Percentiles rank a stretch among this genome's conserved stretches.
Conservation (phyloP, 2,329 filamentous ascomycete genomes). For the Monosporascus sp. region DNA sequence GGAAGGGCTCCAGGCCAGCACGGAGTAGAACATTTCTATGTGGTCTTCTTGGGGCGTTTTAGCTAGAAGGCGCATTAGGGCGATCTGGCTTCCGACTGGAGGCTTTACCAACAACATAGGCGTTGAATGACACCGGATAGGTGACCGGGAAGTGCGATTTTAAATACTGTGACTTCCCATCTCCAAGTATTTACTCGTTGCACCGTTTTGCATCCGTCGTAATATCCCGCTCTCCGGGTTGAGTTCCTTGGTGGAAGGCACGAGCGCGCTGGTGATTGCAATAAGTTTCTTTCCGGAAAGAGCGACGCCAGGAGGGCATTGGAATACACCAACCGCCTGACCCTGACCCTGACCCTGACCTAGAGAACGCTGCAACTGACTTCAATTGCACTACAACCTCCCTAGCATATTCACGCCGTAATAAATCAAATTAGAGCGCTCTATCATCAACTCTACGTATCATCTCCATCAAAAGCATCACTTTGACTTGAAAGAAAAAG, state of each 20-base stretch:
- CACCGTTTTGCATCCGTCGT: not conserved
- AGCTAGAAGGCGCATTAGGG: too few species aligned
- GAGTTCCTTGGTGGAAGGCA: not conserved
- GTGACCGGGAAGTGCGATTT: not conserved
- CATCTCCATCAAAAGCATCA: slow-evolving; percentile 3
- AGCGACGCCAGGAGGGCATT: not conserved
- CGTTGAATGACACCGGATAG: not conserved
- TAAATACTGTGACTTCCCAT: not conserved
- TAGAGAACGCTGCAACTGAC: too few species aligned
- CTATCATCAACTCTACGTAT: not conserved
- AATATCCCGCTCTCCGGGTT: not conserved
- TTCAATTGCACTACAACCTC: not conserved
- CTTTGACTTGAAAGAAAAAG: slow-evolving; percentile 5
- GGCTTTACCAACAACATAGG: not conserved
- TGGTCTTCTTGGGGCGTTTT: too few species aligned
- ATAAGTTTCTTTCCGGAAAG: not conserved
- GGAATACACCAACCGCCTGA: too few species aligned
- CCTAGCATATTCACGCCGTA: not conserved
- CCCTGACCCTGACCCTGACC: too few species aligned
- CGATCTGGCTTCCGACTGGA: not conserved
- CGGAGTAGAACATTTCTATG: slow-evolving; percentile 29
- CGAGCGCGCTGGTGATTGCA: too few species aligned
- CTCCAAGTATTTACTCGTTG: not conserved
- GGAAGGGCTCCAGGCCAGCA: slow-evolving; percentile 46
- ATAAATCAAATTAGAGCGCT: too few species aligned